A percentile compares a stretch with the other conserved stretches of the same genome.
phyloP scores from a whole-genome alignment of 2,329 filamentous ascomycete genomes.

The Alternaria rosae region DNA sequence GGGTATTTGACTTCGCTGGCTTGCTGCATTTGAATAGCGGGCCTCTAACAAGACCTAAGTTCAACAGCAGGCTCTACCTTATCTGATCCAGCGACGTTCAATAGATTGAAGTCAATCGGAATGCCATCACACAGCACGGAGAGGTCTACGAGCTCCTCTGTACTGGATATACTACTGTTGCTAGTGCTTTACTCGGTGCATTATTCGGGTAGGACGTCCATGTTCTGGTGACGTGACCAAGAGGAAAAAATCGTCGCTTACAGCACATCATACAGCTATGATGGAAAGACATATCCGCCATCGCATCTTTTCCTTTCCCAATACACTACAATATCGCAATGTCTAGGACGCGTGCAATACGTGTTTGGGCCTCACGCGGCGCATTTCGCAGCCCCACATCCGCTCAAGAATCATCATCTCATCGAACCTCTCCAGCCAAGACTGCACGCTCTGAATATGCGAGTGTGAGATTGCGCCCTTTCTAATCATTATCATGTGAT shows the following conservation, averaged over 20 bases:
- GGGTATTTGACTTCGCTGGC: neutral
- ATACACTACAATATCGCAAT: neutral
- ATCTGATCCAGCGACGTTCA: neutral
- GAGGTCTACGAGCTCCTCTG: neutral
- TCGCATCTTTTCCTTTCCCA: neutral
- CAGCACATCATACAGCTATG: neutral
- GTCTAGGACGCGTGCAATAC: neutral
- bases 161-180: neutral
- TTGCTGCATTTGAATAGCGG: neutral
- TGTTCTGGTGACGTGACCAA: neutral
- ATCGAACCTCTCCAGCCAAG: neutral
- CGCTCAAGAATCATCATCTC: neutral
- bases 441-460: neutral
- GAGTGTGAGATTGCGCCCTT: neutral
- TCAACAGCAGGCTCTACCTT: neutral
- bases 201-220: neutral
- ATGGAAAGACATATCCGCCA: neutral
- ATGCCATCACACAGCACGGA: neutral
- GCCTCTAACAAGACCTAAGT: neutral
- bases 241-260: neutral
- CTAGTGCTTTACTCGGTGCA: neutral
- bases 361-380: constrained; percentile 1
- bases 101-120: neutral
- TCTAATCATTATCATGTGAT: constrained; percentile 5
- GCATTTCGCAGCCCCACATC: neutral